phyloP scores from a whole-genome alignment of 2,329 filamentous ascomycete genomes.

The Mycocentrospora acerina region DNA sequence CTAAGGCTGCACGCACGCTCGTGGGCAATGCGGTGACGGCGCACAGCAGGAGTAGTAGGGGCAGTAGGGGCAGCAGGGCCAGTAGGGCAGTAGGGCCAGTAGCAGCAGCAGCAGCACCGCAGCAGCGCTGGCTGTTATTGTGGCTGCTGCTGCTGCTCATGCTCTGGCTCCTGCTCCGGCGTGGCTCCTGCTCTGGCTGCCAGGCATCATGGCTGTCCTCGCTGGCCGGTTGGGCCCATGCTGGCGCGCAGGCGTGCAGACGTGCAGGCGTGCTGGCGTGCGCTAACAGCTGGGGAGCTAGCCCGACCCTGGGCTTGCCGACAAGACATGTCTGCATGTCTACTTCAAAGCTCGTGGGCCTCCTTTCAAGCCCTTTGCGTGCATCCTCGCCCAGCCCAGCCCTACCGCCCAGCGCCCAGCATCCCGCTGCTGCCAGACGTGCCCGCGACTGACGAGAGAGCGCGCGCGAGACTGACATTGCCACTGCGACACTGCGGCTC shows the following conservation, averaged over 20 bases:
- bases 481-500: neutral
- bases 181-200: constrained; percentile 7
- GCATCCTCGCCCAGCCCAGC: constrained; percentile 1
- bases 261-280: constrained; percentile 9
- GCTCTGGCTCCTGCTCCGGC: constrained; percentile 10
- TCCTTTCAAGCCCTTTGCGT: constrained; percentile 10
- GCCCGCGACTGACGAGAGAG: too few relatives aligned
- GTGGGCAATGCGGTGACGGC: too few relatives aligned
- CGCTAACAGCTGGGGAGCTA: constrained; percentile 5
- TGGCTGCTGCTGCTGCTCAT: too few relatives aligned
- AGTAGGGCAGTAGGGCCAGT: constrained; percentile 1
- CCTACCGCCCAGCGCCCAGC: constrained; percentile 5
- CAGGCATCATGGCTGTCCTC: neutral
- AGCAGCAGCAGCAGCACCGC: neutral
- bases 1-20: too few relatives aligned
- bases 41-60: too few relatives aligned
- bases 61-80: too few relatives aligned
- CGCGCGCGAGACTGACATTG: too few relatives aligned
- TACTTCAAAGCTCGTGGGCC: constrained; percentile 11
- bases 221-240: neutral
- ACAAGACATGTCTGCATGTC: constrained; percentile 11
- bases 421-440: too few relatives aligned
- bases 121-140: neutral
- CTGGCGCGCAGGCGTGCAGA: constrained; percentile 5
- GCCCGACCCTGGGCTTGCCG: constrained; percentile 8